Percentiles rank a stretch among this genome's conserved stretches.
These are phyloP conservation scores for Salix suchowensis DNA, from an alignment of 345 rosid species.

Conservation along the genomic window DNA sequence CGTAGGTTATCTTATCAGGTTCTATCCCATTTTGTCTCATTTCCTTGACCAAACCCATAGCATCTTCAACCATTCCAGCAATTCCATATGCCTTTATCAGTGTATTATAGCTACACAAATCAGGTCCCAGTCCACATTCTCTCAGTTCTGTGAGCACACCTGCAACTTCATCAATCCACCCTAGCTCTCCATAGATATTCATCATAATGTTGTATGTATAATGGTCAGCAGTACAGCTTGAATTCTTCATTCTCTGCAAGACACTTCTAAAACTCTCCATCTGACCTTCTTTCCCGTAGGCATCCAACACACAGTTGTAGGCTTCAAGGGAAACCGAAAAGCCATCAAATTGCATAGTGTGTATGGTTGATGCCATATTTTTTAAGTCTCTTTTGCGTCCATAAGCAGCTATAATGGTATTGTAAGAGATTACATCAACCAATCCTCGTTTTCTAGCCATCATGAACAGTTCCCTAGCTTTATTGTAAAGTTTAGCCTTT, in stretches of 20 bases:
- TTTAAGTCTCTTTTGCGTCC: constrained; percentile 54
- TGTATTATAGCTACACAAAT: constrained; percentile 83
- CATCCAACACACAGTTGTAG: constrained; percentile 78
- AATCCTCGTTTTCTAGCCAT: constrained; percentile 62
- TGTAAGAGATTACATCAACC: constrained; percentile 78
- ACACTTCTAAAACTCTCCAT: constrained; percentile 67
- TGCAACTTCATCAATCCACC: constrained; percentile 75
- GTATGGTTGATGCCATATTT: constrained; percentile 59
- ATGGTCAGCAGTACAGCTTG: constrained; percentile 46
- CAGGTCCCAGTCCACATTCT: constrained; percentile 61
- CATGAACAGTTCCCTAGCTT: constrained; percentile 52
- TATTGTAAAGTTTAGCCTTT: constrained; percentile 71
- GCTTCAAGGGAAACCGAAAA: constrained; percentile 88
- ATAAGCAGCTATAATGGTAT: constrained; percentile 74
- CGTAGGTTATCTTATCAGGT: constrained; percentile 74
- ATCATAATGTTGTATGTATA: constrained; percentile 87
- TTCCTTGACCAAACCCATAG: constrained; percentile 71
- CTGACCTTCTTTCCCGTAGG: constrained; percentile 75
- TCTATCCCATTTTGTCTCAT: constrained; percentile 64
- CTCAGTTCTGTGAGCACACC: constrained; percentile 56
- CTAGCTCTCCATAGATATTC: constrained; percentile 74
- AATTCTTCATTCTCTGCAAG: constrained; percentile 64
- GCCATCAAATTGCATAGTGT: constrained; percentile 76
- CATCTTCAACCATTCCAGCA: constrained; percentile 90
- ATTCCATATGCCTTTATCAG: constrained; percentile 92